Evolutionary conservation across 2,329 filamentous ascomycete genomes (phyloP).

Genomic region (Lachnellula subtilissima): DNA sequence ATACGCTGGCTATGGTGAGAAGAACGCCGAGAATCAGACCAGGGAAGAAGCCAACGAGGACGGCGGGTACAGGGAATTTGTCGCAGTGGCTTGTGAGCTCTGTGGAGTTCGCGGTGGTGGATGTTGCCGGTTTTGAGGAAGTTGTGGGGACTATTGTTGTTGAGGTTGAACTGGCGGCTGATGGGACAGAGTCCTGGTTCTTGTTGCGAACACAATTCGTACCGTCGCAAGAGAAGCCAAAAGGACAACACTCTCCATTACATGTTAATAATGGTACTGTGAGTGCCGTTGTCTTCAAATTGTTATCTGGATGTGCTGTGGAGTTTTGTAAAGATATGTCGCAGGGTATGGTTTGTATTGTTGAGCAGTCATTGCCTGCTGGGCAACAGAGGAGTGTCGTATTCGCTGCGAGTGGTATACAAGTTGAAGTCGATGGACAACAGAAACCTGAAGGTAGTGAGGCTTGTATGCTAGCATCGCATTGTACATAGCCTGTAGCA

Average conservation of each 20-base stretch:
- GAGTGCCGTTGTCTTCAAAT: constrained; percentile 63
- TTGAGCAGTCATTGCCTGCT: constrained; percentile 48
- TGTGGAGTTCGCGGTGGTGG: constrained; percentile 20
- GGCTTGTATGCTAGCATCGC: constrained; percentile 36
- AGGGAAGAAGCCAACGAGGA: constrained; percentile 33
- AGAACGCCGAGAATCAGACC: constrained; percentile 45
- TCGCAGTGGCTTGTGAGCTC: constrained; percentile 12
- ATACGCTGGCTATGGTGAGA: constrained; percentile 37
- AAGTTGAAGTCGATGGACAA: constrained; percentile 51
- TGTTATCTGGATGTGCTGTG: constrained; percentile 48
- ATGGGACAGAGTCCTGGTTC: constrained; percentile 42
- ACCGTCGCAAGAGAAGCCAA: constrained; percentile 59
- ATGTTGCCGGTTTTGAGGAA: constrained; percentile 14
- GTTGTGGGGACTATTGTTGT: constrained; percentile 18
- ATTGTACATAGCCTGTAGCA: constrained; percentile 45
- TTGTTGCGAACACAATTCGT: constrained; percentile 47
- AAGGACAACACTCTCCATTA: constrained; percentile 61
- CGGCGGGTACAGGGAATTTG: constrained; percentile 23
- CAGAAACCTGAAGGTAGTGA: constrained; percentile 62
- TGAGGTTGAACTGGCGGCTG: constrained; percentile 19
- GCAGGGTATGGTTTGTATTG: constrained; percentile 61
- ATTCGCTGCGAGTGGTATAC: constrained; percentile 56
- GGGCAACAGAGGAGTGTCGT: constrained; percentile 72
- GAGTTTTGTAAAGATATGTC: constrained; percentile 58
- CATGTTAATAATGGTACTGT: constrained; percentile 53